Evolutionary conservation across 495 filamentous ascomycete genomes (phyloP).

Genomic region (Neurospora cerealis): DNA sequence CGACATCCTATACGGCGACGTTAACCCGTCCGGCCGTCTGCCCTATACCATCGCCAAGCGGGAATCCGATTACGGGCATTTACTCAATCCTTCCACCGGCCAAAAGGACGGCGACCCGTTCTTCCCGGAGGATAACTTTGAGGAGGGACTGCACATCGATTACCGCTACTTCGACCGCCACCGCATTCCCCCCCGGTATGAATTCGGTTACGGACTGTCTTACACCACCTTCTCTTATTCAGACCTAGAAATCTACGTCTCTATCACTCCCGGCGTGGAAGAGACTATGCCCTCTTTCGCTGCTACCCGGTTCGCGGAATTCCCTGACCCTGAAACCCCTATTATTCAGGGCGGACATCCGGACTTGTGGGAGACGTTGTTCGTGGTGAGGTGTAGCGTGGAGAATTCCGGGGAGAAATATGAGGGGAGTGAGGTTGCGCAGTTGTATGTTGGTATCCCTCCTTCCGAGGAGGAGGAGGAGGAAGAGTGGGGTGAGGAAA

Average conservation of each 20-base stretch:
- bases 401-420: constrained; percentile 53
- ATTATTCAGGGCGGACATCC: constrained; percentile 57
- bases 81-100: constrained; percentile 35
- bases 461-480: neutral
- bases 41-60: constrained; percentile 57
- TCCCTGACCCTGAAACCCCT: constrained; percentile 4
- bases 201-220: constrained; percentile 70
- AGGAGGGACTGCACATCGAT: constrained; percentile 68
- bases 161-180: constrained; percentile 67
- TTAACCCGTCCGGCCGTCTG: constrained; percentile 51
- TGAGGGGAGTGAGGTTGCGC: constrained; percentile 45
- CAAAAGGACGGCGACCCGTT: constrained; percentile 18
- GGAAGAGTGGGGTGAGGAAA: constrained; percentile 1
- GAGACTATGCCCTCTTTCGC: neutral
- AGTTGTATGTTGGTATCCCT: constrained; percentile 49
- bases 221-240: constrained; percentile 50
- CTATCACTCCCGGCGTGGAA: neutral
- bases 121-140: constrained; percentile 44
- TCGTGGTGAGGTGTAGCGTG: constrained; percentile 44
- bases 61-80: constrained; percentile 42
- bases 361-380: constrained; percentile 54
- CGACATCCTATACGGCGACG: constrained; percentile 24
- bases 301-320: constrained; percentile 1
- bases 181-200: constrained; percentile 55
- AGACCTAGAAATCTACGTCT: neutral